A percentile compares a stretch with the other conserved stretches of the same genome.
These are phyloP conservation scores for Daedalea quercina DNA, from an alignment of 768 basidiomycete genomes.

Conservation along the genomic window DNA sequence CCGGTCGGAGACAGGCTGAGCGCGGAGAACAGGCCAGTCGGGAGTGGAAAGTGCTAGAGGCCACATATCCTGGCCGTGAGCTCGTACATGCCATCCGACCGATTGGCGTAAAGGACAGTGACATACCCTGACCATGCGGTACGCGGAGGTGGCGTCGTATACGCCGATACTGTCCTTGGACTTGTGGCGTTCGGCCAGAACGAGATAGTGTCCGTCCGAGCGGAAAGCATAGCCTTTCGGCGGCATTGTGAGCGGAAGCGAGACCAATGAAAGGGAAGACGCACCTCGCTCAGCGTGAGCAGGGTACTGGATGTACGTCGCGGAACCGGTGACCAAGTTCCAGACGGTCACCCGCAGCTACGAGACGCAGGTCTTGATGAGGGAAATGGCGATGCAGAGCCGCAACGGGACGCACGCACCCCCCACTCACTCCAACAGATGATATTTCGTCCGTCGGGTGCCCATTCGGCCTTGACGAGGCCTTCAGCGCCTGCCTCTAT, in stretches of 20 bases:
- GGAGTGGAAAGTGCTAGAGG: slow-evolving; percentile 73
- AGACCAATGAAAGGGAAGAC: neutral
- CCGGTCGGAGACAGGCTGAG: slow-evolving; percentile 73
- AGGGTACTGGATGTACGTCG: slow-evolving; percentile 84
- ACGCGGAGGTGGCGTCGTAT: slow-evolving; percentile 68
- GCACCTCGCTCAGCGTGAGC: slow-evolving; percentile 75
- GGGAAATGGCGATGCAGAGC: neutral
- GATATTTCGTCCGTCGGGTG: slow-evolving; percentile 74
- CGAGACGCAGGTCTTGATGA: neutral
- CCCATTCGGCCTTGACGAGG: slow-evolving; percentile 85
- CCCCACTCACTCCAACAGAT: slow-evolving; percentile 93
- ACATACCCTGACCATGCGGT: slow-evolving; percentile 67
- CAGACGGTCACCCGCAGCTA: slow-evolving; percentile 85
- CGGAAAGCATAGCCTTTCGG: slow-evolving; percentile 70
- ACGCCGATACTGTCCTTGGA: slow-evolving; percentile 84
- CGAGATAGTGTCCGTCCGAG: slow-evolving; percentile 75
- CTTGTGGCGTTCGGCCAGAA: slow-evolving; percentile 83
- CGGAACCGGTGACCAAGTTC: slow-evolving; percentile 67
- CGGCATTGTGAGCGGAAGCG: neutral
- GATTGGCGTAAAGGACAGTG: neutral
- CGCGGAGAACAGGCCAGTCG: slow-evolving; percentile 66
- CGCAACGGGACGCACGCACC: slow-evolving; percentile 42
- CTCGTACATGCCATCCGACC: neutral
- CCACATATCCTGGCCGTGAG: neutral
- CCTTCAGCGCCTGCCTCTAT: slow-evolving; percentile 83